These are phyloP conservation scores for Tetrapyrgos nigripes DNA, from an alignment of 1,284 basidiomycete species.

Conservation along the genomic window DNA sequence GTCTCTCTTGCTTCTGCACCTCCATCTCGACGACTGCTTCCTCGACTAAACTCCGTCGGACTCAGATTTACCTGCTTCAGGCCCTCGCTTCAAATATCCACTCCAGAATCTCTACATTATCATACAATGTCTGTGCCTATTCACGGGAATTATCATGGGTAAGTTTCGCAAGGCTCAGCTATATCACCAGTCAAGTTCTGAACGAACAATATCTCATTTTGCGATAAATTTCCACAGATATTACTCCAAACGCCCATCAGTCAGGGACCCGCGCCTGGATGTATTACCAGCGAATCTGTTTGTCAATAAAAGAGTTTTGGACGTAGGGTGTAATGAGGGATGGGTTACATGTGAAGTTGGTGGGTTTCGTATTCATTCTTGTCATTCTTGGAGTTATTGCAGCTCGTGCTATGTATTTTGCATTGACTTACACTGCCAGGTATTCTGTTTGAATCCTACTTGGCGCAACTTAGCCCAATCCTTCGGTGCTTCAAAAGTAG, in stretches of 20 bases:
- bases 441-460: background rate
- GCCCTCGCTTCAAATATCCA: too few species aligned
- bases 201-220: background rate
- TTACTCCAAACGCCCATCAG: constrained; percentile 69
- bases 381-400: constrained; percentile 2
- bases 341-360: constrained; percentile 84
- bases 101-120: too few species aligned
- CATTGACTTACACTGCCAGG: background rate
- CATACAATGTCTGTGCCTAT: constrained; percentile 38
- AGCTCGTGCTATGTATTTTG: background rate
- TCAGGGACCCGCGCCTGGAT: constrained; percentile 64
- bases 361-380: constrained; percentile 31
- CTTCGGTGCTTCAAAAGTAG: constrained; percentile 62
- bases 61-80: too few species aligned
- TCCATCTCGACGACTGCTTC: too few species aligned
- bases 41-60: too few species aligned
- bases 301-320: constrained; percentile 63
- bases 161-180: constrained; percentile 18
- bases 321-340: constrained; percentile 86
- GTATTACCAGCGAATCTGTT: constrained; percentile 64
- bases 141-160: constrained; percentile 75
- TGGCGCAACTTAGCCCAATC: constrained; percentile 57
- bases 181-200: too few species aligned
- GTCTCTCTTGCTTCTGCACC: too few species aligned
- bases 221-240: constrained; percentile 52